Base-by-base conservation (phyloP, 2,329 filamentous ascomycete species). In the Ophiostoma australiae region DNA sequence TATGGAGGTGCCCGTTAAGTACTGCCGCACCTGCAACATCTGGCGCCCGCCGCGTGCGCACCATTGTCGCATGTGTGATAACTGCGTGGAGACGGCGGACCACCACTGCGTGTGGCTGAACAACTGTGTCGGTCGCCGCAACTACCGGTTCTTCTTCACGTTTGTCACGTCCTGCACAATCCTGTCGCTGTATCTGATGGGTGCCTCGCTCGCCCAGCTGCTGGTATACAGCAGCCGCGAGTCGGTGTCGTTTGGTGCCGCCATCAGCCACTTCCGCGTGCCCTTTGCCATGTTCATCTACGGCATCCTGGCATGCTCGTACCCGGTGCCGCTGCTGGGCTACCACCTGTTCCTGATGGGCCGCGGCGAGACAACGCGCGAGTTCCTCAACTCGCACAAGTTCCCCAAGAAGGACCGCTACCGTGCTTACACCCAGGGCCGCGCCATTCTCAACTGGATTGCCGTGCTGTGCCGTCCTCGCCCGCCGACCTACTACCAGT, bases 81-180 rank as follows among this genome's bases (percentile, higher is more conserved):
- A 96, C 79, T 99, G 95, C 79, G 88, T 99, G 72, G 95, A 99
- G 80, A 97, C 93, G 0, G 93, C 97, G 75, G 95, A 99, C 77
- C 95, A 99, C 78, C 95, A 99, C 80, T 99, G 95, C 77, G 94
- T 98, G 20, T 99, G 95, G 95, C 87, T 99, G 74, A 99, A 99
- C 82, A 99, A 99, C 79, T 99, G 95, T 75, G 91, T 99, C 68
- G 95, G 95, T 63, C 90, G 94, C 75, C 92, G 95, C 76, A 99
- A 99, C 81, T 99, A 99, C 81, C 92, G 95, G 74, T 98, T 94
- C 80, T 99, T 99, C 81, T 97, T 98, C 79, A 87, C 91, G 13
- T 99, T 97, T 80, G 89, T 99, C 74, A 88, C 88, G 70, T 89
- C 90, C 17, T 89, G 88, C n/a, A 93, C 92, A 0, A 75, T 97